Evolutionary conservation across 768 basidiomycete species (phyloP).

Genomic region (Pilatotrama ljubarskyi): DNA sequence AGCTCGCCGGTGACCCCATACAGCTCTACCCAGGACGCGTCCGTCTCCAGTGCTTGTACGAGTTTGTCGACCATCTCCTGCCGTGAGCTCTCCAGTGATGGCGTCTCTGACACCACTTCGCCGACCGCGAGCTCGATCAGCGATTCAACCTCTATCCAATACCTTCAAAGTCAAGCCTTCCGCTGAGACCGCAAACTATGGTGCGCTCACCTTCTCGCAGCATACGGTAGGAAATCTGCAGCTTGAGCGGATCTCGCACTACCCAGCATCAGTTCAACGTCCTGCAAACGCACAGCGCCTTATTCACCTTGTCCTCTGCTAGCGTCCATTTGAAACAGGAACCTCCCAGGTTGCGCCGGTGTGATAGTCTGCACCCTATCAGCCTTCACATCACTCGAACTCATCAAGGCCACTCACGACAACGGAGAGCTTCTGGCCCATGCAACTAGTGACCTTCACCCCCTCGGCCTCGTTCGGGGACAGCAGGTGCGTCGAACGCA

Average conservation of each 20-base stretch:
- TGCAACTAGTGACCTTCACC: constrained; percentile 53
- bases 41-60: constrained; percentile 58
- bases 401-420: constrained; percentile 42
- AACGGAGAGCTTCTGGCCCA: constrained; percentile 45
- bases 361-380: constrained; percentile 61
- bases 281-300: too few species aligned
- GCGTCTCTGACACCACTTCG: constrained; percentile 39
- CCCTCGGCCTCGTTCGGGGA: constrained; percentile 46
- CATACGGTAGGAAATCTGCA: constrained; percentile 76
- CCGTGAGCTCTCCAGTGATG: constrained; percentile 38
- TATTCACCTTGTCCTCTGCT: constrained; percentile 56
- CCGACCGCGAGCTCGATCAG: constrained; percentile 55
- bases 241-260: constrained; percentile 63
- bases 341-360: constrained; percentile 72
- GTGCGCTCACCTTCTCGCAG: constrained; percentile 69
- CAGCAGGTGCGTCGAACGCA: constrained; percentile 59
- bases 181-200: too few species aligned
- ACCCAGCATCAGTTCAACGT: background rate
- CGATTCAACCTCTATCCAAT: constrained; percentile 60
- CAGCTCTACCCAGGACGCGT: constrained; percentile 66
- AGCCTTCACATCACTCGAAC: background rate
- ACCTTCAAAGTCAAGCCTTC: too few species aligned
- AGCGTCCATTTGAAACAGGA: constrained; percentile 79
- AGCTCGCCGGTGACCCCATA: constrained; percentile 75
- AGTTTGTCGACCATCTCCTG: constrained; percentile 48